These are phyloP conservation scores for Dichomitus squalens DNA, from an alignment of 1,284 basidiomycete species.

Conservation along the genomic window DNA sequence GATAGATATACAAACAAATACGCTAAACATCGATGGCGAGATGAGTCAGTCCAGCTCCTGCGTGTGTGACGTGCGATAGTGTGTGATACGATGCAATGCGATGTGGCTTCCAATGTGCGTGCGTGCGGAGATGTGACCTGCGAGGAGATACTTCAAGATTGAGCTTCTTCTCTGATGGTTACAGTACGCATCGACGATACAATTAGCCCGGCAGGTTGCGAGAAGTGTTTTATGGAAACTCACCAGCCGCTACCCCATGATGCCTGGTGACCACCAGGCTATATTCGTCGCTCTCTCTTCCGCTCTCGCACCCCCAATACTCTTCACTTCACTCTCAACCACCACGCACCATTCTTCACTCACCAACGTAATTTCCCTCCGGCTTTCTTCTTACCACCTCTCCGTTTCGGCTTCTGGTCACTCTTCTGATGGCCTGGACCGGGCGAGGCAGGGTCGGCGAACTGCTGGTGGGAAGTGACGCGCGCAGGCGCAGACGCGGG, in stretches of 20 bases:
- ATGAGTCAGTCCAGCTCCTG: neutral
- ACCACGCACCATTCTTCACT: neutral
- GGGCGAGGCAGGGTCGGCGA: slow-evolving; percentile 1
- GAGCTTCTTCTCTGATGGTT: neutral
- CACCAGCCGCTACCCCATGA: neutral
- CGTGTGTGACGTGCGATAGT: neutral
- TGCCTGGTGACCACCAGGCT: neutral
- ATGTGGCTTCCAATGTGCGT: neutral
- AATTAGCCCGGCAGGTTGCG: neutral
- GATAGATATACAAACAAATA: neutral
- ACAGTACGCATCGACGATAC: neutral
- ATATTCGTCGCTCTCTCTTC: neutral
- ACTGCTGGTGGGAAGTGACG: slow-evolving; percentile 1
- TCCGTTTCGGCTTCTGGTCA: slow-evolving; percentile 14
- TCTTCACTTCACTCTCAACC: neutral
- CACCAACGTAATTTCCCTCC: neutral
- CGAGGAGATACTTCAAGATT: neutral
- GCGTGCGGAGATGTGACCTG: neutral
- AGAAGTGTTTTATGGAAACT: neutral
- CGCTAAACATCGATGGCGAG: neutral
- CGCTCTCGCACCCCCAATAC: neutral
- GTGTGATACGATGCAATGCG: neutral
- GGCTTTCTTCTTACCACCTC: slow-evolving; percentile 12
- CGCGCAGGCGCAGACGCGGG: neutral
- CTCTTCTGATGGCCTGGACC: slow-evolving; percentile 3